A percentile compares a stretch with the other conserved stretches of the same genome.
Conservation (phyloP, 495 filamentous ascomycete genomes). For the Annulohypoxylon nitens region DNA sequence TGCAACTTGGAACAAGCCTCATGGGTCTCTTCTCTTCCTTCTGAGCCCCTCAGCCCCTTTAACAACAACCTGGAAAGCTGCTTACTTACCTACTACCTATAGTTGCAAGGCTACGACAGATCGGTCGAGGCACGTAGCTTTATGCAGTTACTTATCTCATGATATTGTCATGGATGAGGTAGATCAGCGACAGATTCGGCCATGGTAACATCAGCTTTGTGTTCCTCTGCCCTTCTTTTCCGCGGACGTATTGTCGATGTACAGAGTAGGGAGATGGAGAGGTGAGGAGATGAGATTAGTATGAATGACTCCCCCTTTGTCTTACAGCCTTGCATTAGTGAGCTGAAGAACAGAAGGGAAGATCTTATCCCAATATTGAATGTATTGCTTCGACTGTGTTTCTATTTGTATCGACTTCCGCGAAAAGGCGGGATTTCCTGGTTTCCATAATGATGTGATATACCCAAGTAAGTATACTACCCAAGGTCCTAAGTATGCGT, state of each 20-base stretch:
- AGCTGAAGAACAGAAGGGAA: background rate
- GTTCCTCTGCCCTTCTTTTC: background rate
- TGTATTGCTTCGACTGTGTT: conserved; percentile 8
- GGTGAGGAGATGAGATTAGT: background rate
- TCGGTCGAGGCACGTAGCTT: background rate
- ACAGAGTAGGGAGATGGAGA: too few species aligned
- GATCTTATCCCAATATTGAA: conserved; percentile 26
- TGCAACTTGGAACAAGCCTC: background rate
- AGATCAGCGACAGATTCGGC: conserved; percentile 6
- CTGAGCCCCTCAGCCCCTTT: background rate
- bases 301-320: background rate
- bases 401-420: background rate
- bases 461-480: background rate
- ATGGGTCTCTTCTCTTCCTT: conserved; percentile 3
- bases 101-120: background rate
- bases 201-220: background rate
- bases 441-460: conserved; percentile 10
- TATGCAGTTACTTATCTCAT: conserved; percentile 5
- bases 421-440: background rate
- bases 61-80: background rate
- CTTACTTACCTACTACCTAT: background rate
- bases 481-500: background rate
- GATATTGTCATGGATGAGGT: conserved; percentile 8
- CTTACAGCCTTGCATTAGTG: conserved; percentile 17
- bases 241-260: background rate